Base-by-base conservation (phyloP, 306 rosid genomes). In the Acacia melanoxylon region DNA sequence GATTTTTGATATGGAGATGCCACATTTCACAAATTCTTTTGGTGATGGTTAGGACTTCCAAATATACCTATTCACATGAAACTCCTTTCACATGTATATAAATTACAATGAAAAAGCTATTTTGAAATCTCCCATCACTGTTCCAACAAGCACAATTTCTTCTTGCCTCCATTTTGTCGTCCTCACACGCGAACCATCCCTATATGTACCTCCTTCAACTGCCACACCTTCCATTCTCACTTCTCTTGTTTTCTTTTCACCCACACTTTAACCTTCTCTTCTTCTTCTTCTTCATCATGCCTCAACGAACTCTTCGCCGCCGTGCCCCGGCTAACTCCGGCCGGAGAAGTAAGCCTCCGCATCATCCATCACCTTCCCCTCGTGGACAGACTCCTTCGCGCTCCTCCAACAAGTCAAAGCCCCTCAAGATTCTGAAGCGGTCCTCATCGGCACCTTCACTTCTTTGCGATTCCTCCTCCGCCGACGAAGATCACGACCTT, bases 371-470 rank as follows among this genome's bases (percentile, higher is more conserved):
- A 1, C 86, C 89, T 10, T 81, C 90, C 13, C 80, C 78, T 22
- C 51, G 61, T 63, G 72, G 77, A 65, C 68, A 70, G 46, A 78
- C 79, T 69, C 74, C 83, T 15, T 45, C 77, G 22, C 81, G 85
- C 59, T 81, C 87, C 10, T 62, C 81, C 25, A 78, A 68, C 62
- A 90, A 49, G 19, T 82, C 91, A 4, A 91, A 83, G 82, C 80
- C 88, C 22, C 1, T 76, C 9, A 75, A 48, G 76, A 83, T 80
- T 73, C 72, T 93, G 58, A 88, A 87, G 74, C 94, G 97, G 2
- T 84, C 89, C 79, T 86, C 78, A 1, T 93, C 98, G 24, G 97
- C 88, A 41, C 98, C 98, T 4, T 62, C 71, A 45, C 83, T 90
- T 52, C 72, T 68, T 49, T n/a, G 67, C 10, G 51, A n/a, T 22